Evolutionary conservation across 106 monocot species (phyloP).

Genomic region (Phalaenopsis equestris): DNA sequence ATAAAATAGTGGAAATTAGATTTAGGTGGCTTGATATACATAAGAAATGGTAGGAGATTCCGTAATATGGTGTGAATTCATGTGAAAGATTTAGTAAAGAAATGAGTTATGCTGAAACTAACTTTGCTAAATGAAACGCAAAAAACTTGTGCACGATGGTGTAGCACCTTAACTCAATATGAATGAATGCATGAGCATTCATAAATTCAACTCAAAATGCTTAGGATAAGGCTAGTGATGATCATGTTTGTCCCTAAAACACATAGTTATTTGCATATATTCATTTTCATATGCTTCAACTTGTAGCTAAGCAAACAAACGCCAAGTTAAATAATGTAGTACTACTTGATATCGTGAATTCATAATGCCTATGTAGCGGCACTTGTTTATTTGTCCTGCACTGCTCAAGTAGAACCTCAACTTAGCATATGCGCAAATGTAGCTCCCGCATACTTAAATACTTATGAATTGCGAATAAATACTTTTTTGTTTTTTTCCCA

Average conservation of each 20-base stretch:
- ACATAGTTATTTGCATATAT: neutral
- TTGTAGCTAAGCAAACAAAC: neutral
- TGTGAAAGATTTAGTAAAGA: too few relatives aligned
- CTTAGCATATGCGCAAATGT: neutral
- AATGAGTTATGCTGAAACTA: too few relatives aligned
- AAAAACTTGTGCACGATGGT: too few relatives aligned
- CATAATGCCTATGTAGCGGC: neutral
- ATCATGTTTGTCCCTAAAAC: neutral
- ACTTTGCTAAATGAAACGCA: too few relatives aligned
- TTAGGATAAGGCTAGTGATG: neutral
- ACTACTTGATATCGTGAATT: neutral
- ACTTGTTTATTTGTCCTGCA: neutral
- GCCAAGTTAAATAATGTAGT: neutral
- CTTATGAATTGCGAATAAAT: neutral
- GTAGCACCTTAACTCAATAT: too few relatives aligned
- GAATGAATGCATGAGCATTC: neutral
- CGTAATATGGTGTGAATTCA: too few relatives aligned
- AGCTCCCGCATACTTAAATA: neutral
- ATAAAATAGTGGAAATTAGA: too few relatives aligned
- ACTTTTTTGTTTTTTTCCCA: neutral
- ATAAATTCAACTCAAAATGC: neutral
- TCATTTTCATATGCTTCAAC: neutral
- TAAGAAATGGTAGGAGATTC: too few relatives aligned
- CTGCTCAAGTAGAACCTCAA: neutral
- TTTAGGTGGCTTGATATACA: too few relatives aligned